Conservation (phyloP, 331 rosid genomes). For the Rhamnella rubrinervis region DNA sequence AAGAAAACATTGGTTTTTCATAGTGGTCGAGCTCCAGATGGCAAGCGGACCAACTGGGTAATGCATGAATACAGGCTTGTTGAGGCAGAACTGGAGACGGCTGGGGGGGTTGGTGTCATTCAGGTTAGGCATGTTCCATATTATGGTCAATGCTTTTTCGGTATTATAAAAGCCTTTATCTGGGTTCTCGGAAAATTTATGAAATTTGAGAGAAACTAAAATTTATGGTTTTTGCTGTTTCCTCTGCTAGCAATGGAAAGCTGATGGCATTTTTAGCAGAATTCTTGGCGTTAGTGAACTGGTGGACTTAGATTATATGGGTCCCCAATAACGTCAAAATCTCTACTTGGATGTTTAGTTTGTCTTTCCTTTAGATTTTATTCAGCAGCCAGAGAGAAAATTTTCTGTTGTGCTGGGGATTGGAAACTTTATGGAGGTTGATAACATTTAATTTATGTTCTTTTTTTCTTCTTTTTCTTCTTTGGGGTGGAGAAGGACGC, state of each 20-base stretch:
- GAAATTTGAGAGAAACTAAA: constrained; percentile 29
- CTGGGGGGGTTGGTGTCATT: constrained; percentile 45
- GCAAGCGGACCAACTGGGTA: constrained; percentile 94
- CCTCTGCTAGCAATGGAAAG: constrained; percentile 9
- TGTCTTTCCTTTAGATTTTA: constrained; percentile 13
- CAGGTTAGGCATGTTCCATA: constrained; percentile 67
- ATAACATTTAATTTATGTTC: constrained; percentile 27
- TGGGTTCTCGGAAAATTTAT: neutral
- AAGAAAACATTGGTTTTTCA: constrained; percentile 97
- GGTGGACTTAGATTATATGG: constrained; percentile 25
- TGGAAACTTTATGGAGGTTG: constrained; percentile 22
- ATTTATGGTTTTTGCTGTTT: constrained; percentile 27
- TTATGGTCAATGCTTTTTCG: constrained; percentile 4
- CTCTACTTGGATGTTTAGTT: constrained; percentile 39
- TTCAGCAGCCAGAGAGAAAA: constrained; percentile 5
- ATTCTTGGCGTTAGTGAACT: constrained; percentile 26
- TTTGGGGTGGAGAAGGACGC: constrained; percentile 80
- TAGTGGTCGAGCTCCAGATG: constrained; percentile 97
- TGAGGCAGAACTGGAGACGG: constrained; percentile 72
- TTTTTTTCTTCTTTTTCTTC: constrained; percentile 27
- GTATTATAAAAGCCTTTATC: neutral
- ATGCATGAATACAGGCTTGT: constrained; percentile 98
- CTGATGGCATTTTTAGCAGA: constrained; percentile 19
- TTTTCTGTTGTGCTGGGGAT: constrained; percentile 7
- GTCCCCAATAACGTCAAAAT: constrained; percentile 25